phyloP scores from a whole-genome alignment of 2,329 filamentous ascomycete genomes.

The Trichoderma citrinoviride region DNA sequence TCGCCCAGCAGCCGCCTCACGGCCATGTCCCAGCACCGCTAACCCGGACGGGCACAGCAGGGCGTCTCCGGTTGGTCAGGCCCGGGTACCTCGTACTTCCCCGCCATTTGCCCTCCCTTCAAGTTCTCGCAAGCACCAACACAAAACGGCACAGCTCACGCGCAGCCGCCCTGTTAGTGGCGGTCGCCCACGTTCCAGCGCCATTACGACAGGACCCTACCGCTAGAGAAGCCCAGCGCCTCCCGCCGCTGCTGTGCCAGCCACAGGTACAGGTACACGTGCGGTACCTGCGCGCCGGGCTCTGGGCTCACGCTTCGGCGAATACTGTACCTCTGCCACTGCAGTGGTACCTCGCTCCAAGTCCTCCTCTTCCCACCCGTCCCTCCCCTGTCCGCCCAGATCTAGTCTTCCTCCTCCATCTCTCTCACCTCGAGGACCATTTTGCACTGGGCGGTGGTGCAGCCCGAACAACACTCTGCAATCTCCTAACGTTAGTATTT shows the following conservation, averaged over 20 bases:
- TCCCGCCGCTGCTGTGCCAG: too few species aligned
- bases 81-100: not conserved
- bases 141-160: not conserved
- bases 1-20: too few species aligned
- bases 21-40: too few species aligned
- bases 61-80: not conserved
- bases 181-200: too few species aligned
- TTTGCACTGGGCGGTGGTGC: slow-evolving; percentile 15
- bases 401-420: slow-evolving; percentile 8
- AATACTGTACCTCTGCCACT: not conserved
- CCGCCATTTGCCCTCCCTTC: not conserved
- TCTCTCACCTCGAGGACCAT: slow-evolving; percentile 11
- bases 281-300: too few species aligned
- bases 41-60: too few species aligned
- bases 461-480: slow-evolving; percentile 1
- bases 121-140: not conserved
- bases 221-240: too few species aligned
- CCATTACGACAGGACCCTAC: too few species aligned
- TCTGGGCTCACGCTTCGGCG: not conserved
- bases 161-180: too few species aligned
- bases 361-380: not conserved
- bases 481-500: slow-evolving; percentile 11
- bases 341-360: not conserved
- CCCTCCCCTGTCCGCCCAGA: slow-evolving; percentile 13
- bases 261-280: too few species aligned